Percentiles rank a stretch among this genome's conserved stretches.
Evolutionary conservation across 768 basidiomycete genomes (phyloP).

Genomic region (Suillus ampliporus): DNA sequence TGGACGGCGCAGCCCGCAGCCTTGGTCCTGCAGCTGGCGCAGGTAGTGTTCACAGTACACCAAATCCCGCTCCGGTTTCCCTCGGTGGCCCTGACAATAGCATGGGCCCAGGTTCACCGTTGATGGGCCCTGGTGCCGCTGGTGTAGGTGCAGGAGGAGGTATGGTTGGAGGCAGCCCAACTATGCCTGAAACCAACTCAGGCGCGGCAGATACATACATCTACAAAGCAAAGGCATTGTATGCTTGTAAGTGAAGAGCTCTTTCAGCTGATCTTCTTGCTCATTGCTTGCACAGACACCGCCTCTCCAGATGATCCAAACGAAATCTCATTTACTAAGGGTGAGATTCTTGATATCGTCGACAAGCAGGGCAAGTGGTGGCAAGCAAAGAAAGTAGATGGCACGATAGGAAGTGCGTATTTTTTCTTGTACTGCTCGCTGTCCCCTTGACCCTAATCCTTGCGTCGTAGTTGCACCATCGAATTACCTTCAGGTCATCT

Average conservation of each 20-base stretch:
- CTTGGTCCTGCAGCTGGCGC: constrained; percentile 54
- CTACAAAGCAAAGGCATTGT: constrained; percentile 88
- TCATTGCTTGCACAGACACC: constrained; percentile 62
- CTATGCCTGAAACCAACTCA: constrained; percentile 34
- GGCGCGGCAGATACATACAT: constrained; percentile 51
- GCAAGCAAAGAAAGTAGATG: constrained; percentile 85
- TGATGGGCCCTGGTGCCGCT: constrained; percentile 67
- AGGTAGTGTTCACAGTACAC: constrained; percentile 63
- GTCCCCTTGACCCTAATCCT: constrained; percentile 15
- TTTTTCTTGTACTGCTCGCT: constrained; percentile 1
- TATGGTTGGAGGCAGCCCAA: constrained; percentile 23
- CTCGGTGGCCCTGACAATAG: constrained; percentile 51
- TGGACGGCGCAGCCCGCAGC: constrained; percentile 56
- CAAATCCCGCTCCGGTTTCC: constrained; percentile 37
- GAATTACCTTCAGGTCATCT: constrained; percentile 84
- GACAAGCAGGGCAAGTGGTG: constrained; percentile 96
- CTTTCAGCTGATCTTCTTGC: constrained; percentile 19
- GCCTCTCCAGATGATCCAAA: constrained; percentile 96
- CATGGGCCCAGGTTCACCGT: constrained; percentile 61
- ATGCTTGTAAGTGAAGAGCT: constrained; percentile 69
- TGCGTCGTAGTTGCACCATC: constrained; percentile 72
- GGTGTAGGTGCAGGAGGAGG: constrained; percentile 63
- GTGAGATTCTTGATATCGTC: constrained; percentile 89
- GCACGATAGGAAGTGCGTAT: constrained; percentile 74
- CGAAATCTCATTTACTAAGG: constrained; percentile 93